These are phyloP conservation scores for Fusarium annulatum DNA, from an alignment of 2,329 filamentous ascomycete genomes.

Conservation along the genomic window DNA sequence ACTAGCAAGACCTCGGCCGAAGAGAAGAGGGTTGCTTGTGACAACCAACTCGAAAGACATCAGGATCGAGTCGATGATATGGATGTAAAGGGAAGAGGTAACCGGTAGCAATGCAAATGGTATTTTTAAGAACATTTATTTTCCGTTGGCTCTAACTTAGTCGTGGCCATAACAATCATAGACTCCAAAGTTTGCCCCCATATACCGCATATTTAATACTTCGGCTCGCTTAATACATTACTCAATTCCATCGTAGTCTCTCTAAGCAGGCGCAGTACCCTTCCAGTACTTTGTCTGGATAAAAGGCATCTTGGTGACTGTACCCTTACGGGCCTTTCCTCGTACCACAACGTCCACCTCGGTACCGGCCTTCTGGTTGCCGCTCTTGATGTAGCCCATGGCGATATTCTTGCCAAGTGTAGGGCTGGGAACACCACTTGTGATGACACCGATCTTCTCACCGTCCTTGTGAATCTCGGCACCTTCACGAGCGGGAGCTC, in stretches of 20 bases:
- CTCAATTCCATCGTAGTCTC: not conserved
- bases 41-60: not conserved
- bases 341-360: conserved; percentile 82
- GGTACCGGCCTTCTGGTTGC: conserved; percentile 85
- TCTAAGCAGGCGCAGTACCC: conserved; percentile 32
- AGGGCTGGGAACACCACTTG: conserved; percentile 90
- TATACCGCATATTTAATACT: conserved; percentile 20
- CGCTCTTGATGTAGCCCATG: conserved; percentile 91
- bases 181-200: conserved; percentile 21
- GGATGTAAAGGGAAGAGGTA: not conserved
- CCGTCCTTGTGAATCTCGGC: conserved; percentile 78
- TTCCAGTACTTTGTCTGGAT: conserved; percentile 79
- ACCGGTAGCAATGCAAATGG: not conserved
- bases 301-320: conserved; percentile 90
- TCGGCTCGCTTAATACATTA: conserved; percentile 27
- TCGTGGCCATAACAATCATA: conserved; percentile 7
- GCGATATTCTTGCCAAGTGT: conserved; percentile 90
- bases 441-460: conserved; percentile 80
- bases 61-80: not conserved
- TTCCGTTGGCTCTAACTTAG: conserved; percentile 5
- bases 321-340: conserved; percentile 78
- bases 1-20: not conserved
- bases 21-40: not conserved
- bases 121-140: conserved; percentile 4
- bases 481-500: conserved; percentile 90